phyloP scores from a whole-genome alignment of 2,329 filamentous ascomycete species.

The Diatrype stigma region DNA sequence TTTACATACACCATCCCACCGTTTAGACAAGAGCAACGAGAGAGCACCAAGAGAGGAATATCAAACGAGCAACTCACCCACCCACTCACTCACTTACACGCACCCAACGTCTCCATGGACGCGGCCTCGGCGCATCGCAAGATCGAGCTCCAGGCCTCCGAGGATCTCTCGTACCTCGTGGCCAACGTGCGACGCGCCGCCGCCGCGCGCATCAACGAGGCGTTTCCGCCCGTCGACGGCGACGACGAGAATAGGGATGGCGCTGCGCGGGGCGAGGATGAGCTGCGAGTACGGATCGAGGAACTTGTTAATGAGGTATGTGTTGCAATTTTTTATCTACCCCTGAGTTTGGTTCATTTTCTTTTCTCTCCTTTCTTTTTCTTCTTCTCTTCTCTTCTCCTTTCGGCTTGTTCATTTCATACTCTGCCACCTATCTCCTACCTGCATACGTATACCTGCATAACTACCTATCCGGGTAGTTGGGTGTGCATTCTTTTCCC shows the following conservation, averaged over 20 bases:
- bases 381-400: not conserved
- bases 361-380: too few species aligned
- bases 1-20: too few species aligned
- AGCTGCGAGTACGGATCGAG: conserved; percentile 56
- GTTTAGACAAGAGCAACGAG: too few species aligned
- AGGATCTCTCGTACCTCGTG: conserved; percentile 68
- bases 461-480: too few species aligned
- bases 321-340: not conserved
- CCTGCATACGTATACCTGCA: too few species aligned
- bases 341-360: not conserved
- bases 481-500: too few species aligned
- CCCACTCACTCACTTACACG: not conserved
- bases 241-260: not conserved
- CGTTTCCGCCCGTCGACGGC: conserved; percentile 61
- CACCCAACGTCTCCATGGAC: conserved; percentile 15
- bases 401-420: too few species aligned
- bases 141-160: conserved; percentile 74
- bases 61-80: not conserved
- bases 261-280: conserved; percentile 38
- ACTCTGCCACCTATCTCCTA: too few species aligned
- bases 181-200: conserved; percentile 66
- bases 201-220: conserved; percentile 60
- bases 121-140: conserved; percentile 52
- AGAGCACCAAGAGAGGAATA: not conserved
- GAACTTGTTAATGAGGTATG: conserved; percentile 54